phyloP scores from a whole-genome alignment of 352 stramenopile genomes.

The Albugo candida region DNA sequence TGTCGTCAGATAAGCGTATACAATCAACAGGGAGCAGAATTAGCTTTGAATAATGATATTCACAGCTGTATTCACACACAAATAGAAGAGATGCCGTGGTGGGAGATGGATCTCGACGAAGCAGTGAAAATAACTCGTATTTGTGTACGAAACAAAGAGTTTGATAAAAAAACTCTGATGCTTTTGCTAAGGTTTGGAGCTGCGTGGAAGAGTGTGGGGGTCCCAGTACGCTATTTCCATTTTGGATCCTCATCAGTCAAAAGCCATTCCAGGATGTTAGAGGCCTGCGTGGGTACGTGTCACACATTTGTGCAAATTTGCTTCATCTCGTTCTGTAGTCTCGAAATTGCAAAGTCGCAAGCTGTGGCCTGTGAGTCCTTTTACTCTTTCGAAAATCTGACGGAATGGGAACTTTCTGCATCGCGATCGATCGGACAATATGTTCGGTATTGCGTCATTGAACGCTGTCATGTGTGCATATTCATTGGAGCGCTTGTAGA shows the following conservation, averaged over 20 bases:
- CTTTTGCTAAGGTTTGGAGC: slow-evolving; percentile 56
- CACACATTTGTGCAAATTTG: not conserved
- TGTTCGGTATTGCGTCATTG: slow-evolving; percentile 10
- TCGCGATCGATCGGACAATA: slow-evolving; percentile 66
- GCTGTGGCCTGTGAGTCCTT: slow-evolving; percentile 69
- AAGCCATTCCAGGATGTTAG: slow-evolving; percentile 65
- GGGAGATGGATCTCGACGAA: slow-evolving; percentile 82
- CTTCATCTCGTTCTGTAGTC: slow-evolving; percentile 7
- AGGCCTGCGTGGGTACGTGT: slow-evolving; percentile 42
- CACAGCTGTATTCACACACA: slow-evolving; percentile 6
- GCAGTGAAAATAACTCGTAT: slow-evolving; percentile 60
- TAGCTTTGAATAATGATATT: slow-evolving; percentile 69
- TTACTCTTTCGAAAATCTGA: slow-evolving; percentile 49
- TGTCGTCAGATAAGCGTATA: slow-evolving; percentile 81
- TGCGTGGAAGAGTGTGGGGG: slow-evolving; percentile 49
- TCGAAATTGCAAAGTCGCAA: slow-evolving; percentile 70
- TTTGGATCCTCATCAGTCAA: slow-evolving; percentile 85
- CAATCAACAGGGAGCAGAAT: slow-evolving; percentile 61
- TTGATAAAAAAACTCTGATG: slow-evolving; percentile 82
- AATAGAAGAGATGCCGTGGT: slow-evolving; percentile 84
- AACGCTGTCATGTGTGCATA: not conserved
- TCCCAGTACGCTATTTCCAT: slow-evolving; percentile 61
- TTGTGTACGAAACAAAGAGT: slow-evolving; percentile 14
- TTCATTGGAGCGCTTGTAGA: slow-evolving; percentile 1
- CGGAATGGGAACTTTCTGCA: slow-evolving; percentile 74